Conservation (phyloP, 768 basidiomycete genomes). For the Rhizopogon vinicolor region DNA sequence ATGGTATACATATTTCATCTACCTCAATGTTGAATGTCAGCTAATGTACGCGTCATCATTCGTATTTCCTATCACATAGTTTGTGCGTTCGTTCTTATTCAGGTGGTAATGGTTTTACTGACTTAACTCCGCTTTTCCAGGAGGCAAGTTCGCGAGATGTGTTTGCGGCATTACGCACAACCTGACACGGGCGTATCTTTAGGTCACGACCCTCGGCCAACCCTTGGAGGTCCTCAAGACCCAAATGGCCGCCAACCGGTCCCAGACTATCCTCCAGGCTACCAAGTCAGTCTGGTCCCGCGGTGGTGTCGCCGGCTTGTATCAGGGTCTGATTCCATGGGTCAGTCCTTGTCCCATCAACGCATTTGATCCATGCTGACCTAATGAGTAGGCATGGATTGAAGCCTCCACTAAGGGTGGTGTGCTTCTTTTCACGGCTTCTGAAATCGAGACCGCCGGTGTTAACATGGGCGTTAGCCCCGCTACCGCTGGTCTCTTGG, state of each 20-base stretch:
- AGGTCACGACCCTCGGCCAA: constrained; percentile 98
- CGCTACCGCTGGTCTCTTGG: constrained; percentile 81
- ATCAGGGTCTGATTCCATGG: constrained; percentile 99
- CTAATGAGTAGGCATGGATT: constrained; percentile 81
- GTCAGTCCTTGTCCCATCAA: constrained; percentile 37
- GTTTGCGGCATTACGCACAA: neutral
- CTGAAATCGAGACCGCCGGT: constrained; percentile 80
- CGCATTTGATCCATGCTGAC: neutral
- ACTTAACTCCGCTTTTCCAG: constrained; percentile 32
- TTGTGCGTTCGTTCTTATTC: constrained; percentile 32
- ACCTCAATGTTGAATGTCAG: constrained; percentile 12
- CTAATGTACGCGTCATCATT: constrained; percentile 4
- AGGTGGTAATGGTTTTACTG: constrained; percentile 3
- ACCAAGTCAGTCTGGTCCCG: constrained; percentile 85
- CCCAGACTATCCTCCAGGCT: constrained; percentile 86
- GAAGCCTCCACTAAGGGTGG: constrained; percentile 98
- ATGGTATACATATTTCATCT: constrained; percentile 60
- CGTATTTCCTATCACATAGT: constrained; percentile 27
- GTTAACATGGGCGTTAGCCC: constrained; percentile 69
- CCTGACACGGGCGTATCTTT: constrained; percentile 7
- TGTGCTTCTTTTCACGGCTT: constrained; percentile 93
- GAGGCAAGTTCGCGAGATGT: constrained; percentile 54
- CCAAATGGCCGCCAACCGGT: constrained; percentile 97
- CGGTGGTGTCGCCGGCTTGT: constrained; percentile 87
- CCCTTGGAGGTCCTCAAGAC: constrained; percentile 98